Percentiles rank a stretch among this genome's conserved stretches.
Evolutionary conservation across 768 basidiomycete species (phyloP).

Genomic region (Hirschioporus abietinus): DNA sequence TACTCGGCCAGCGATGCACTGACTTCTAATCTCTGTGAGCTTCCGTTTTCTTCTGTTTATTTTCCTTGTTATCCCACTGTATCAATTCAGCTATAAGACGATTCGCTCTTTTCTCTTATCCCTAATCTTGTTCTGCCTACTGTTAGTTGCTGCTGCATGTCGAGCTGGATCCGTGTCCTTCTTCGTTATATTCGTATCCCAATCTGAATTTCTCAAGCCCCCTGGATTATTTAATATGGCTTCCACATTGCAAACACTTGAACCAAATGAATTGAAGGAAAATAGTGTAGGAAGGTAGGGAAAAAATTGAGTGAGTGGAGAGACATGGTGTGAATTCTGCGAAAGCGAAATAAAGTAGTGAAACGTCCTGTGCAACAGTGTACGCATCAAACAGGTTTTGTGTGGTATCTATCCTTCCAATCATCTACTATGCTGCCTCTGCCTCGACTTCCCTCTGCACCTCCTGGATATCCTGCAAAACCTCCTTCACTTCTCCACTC

Average conservation of each 20-base stretch:
- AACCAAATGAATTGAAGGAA: not conserved
- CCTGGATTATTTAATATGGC: not conserved
- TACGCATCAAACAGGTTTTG: slow-evolving; percentile 18
- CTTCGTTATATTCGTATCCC: not conserved
- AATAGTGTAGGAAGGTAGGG: not conserved
- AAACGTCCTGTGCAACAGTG: not conserved
- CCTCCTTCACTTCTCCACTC: slow-evolving; percentile 36
- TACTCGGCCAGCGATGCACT: not conserved
- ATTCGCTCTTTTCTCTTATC: not conserved
- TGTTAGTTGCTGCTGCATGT: not conserved
- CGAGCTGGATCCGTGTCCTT: not conserved
- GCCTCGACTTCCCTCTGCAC: slow-evolving; percentile 22
- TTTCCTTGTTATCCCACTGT: not conserved
- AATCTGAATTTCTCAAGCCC: not conserved
- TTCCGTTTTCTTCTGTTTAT: not conserved
- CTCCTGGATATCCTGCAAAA: slow-evolving; percentile 37
- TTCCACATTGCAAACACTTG: not conserved
- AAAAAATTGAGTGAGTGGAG: not conserved
- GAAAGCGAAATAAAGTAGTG: not conserved
- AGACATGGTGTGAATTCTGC: not conserved
- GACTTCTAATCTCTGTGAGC: slow-evolving; percentile 1
- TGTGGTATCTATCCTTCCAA: slow-evolving; percentile 16
- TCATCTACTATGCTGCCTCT: slow-evolving; percentile 13
- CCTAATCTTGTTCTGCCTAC: not conserved
- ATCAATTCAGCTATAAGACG: not conserved